Evolutionary conservation across 805 yeast species (phyloP).

Genomic region (Candida succiphila): DNA sequence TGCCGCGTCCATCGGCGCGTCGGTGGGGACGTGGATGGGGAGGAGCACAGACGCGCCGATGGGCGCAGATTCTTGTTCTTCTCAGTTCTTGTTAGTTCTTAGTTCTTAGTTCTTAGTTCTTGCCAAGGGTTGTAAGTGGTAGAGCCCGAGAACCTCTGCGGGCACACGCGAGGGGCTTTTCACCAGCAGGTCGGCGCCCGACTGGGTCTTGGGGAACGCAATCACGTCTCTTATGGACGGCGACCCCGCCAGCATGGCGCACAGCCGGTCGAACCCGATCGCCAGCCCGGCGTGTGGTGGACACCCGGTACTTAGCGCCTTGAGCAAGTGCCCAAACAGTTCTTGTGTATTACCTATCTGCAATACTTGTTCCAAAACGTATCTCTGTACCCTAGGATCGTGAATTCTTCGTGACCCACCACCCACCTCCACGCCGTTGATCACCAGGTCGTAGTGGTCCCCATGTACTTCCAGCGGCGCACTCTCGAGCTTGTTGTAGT

Average conservation of each 20-base stretch:
- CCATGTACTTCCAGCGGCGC: constrained; percentile 66
- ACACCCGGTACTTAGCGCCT: constrained; percentile 81
- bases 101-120: too few species aligned
- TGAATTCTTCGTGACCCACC: constrained; percentile 97
- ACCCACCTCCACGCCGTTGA: constrained; percentile 93
- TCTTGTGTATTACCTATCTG: constrained; percentile 45
- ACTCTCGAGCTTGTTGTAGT: constrained; percentile 40
- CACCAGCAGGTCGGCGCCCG: constrained; percentile 84
- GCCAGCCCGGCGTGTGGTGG: constrained; percentile 99
- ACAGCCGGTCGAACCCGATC: constrained; percentile 85
- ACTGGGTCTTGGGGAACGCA: constrained; percentile 89
- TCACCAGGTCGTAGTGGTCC: constrained; percentile 87
- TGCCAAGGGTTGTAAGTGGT: too few species aligned
- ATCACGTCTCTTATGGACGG: constrained; percentile 82
- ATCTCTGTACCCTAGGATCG: constrained; percentile 69
- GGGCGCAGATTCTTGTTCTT: background rate
- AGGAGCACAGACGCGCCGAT: background rate
- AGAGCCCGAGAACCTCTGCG: constrained; percentile 38
- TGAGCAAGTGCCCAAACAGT: constrained; percentile 77
- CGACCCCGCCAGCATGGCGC: constrained; percentile 80
- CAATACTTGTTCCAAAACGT: constrained; percentile 56
- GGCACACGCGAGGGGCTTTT: constrained; percentile 69
- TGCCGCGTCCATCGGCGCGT: too few species aligned
- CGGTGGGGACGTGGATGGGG: background rate
- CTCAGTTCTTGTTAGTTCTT: constrained; percentile 1